phyloP scores from a whole-genome alignment of 768 basidiomycete species.

The Boletus subparvulus region DNA sequence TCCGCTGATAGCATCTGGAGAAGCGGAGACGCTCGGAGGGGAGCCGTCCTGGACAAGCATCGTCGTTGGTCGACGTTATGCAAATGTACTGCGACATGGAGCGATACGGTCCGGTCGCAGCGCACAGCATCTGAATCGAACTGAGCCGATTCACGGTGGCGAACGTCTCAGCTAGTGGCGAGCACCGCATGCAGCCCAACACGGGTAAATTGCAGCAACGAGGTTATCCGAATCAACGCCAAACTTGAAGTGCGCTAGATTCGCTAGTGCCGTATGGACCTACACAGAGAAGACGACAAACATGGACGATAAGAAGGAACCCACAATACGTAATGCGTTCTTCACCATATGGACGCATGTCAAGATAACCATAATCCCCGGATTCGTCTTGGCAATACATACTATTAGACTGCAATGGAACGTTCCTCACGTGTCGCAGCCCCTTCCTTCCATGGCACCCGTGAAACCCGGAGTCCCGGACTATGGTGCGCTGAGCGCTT shows the following conservation, averaged over 20 bases:
- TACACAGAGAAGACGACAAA: not conserved
- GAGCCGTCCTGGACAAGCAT: too few species aligned
- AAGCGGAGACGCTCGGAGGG: too few species aligned
- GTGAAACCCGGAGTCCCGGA: not conserved
- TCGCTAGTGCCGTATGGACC: not conserved
- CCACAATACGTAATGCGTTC: not conserved
- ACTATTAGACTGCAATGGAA: not conserved
- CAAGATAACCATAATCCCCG: not conserved
- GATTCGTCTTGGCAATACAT: not conserved
- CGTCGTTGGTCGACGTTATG: too few species aligned
- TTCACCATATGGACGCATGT: not conserved
- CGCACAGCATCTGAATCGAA: not conserved
- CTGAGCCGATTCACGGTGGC: too few species aligned
- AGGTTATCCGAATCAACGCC: too few species aligned
- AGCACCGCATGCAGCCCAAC: not conserved
- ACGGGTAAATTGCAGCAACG: not conserved
- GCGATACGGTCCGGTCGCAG: not conserved
- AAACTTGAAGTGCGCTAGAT: not conserved
- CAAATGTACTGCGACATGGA: too few species aligned
- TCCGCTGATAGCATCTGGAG: too few species aligned
- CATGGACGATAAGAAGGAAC: not conserved
- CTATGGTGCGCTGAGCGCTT: not conserved
- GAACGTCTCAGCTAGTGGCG: not conserved
- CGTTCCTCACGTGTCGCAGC: not conserved
- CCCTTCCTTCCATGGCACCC: too few species aligned